Percentiles rank a stretch among this genome's conserved stretches.
Evolutionary conservation across 495 filamentous ascomycete genomes (phyloP).

Genomic region (Barbatosphaeria neglecta): DNA sequence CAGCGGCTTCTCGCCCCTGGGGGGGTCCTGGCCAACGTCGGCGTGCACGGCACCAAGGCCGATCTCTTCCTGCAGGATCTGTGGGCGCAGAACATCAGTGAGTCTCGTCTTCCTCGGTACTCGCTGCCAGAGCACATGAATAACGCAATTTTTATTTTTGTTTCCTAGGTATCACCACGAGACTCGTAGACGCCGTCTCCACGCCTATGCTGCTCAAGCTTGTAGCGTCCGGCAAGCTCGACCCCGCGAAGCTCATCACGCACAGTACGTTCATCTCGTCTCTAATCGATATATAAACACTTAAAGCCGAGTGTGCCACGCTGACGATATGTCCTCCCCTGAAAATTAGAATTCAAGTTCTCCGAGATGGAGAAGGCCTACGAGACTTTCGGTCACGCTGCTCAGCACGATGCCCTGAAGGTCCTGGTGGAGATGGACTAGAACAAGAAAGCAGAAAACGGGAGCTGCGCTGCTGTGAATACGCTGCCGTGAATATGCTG

Average conservation of each 20-base stretch:
- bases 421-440: constrained; percentile 17
- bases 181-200: constrained; percentile 31
- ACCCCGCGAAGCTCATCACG: constrained; percentile 27
- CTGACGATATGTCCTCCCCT: constrained; percentile 1
- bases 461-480: too few species aligned
- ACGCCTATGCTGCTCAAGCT: constrained; percentile 32
- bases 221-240: constrained; percentile 23
- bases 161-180: constrained; percentile 34
- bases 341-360: constrained; percentile 27
- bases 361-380: constrained; percentile 25
- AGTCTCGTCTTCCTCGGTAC: background rate
- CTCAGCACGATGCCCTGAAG: constrained; percentile 23
- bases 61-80: constrained; percentile 31
- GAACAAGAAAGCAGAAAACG: background rate
- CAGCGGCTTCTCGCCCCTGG: constrained; percentile 39
- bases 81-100: constrained; percentile 35
- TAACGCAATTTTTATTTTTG: too few species aligned
- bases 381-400: constrained; percentile 19
- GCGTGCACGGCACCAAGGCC: constrained; percentile 33
- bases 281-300: background rate
- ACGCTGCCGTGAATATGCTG: background rate
- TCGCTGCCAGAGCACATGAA: background rate
- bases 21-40: constrained; percentile 40
- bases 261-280: constrained; percentile 18
- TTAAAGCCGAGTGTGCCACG: too few species aligned